Conservation (phyloP, 2,329 filamentous ascomycete genomes). For the Macrophomina tecta region DNA sequence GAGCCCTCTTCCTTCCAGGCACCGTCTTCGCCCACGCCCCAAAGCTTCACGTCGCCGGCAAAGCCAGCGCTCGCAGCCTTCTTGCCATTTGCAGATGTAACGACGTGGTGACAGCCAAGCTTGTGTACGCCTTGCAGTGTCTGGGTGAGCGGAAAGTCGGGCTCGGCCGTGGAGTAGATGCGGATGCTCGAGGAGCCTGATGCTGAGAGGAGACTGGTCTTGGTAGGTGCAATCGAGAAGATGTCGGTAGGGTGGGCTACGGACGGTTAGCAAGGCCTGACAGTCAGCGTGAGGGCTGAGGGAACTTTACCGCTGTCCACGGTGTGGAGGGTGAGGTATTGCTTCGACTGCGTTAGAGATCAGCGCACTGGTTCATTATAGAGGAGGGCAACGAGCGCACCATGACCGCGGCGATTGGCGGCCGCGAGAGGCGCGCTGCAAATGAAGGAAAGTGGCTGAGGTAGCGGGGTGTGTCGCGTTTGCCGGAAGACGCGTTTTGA, state of each 20-base stretch:
- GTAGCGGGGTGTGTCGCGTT: slow-evolving; percentile 1
- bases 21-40: slow-evolving; percentile 64
- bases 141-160: slow-evolving; percentile 78
- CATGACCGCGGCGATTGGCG: not conserved
- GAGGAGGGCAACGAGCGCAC: not conserved
- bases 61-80: slow-evolving; percentile 86
- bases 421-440: not conserved
- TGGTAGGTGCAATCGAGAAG: slow-evolving; percentile 79
- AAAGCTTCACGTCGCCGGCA: slow-evolving; percentile 84
- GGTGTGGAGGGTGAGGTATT: slow-evolving; percentile 93
- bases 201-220: slow-evolving; percentile 76
- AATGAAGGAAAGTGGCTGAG: not conserved
- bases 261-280: slow-evolving; percentile 38
- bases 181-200: slow-evolving; percentile 84
- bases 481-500: slow-evolving; percentile 26
- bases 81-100: slow-evolving; percentile 70
- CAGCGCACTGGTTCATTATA: not conserved
- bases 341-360: slow-evolving; percentile 75
- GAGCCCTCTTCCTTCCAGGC: slow-evolving; percentile 60
- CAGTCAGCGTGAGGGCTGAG: slow-evolving; percentile 38
- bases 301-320: slow-evolving; percentile 75
- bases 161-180: slow-evolving; percentile 74
- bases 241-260: slow-evolving; percentile 86
- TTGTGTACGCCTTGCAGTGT: slow-evolving; percentile 81
- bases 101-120: slow-evolving; percentile 89